A percentile compares a stretch with the other conserved stretches of the same genome.
These are phyloP conservation scores for Agastache rugosa DNA, from an alignment of 257 asterid species.

Conservation along the genomic window DNA sequence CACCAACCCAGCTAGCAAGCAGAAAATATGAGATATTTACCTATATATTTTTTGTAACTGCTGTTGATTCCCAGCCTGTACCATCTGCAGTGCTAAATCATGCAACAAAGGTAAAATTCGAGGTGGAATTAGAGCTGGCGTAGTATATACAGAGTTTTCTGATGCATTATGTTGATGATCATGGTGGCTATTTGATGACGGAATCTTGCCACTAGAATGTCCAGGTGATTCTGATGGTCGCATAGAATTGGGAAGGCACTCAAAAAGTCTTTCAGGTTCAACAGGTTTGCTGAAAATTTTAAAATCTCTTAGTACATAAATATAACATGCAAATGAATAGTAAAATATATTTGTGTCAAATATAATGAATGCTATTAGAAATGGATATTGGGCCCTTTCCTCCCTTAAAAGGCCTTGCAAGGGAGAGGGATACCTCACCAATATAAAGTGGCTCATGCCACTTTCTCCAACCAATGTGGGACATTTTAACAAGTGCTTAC, in stretches of 20 bases:
- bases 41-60: slow-evolving; percentile 89
- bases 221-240: slow-evolving; percentile 94
- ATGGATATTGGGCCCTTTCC: no score
- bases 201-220: slow-evolving; percentile 69
- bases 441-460: no score
- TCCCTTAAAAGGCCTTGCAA: no score
- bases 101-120: slow-evolving; percentile 91
- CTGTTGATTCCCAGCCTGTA: slow-evolving; percentile 88
- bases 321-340: slow-evolving; percentile 10
- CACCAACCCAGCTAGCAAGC: slow-evolving; percentile 22
- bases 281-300: slow-evolving; percentile 81
- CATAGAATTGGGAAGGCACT: slow-evolving; percentile 97
- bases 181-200: slow-evolving; percentile 66
- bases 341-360: neutral
- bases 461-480: no score
- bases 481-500: no score
- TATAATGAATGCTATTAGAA: no score
- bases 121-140: slow-evolving; percentile 93
- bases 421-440: no score
- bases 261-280: slow-evolving; percentile 99
- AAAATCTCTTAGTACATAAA: slow-evolving; percentile 19
- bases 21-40: slow-evolving; percentile 42
- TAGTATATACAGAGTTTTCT: slow-evolving; percentile 77
- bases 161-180: slow-evolving; percentile 59
- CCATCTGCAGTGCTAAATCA: slow-evolving; percentile 93